A percentile compares a stretch with the other conserved stretches of the same genome.
Conservation (phyloP, 331 rosid species). For the Pyracantha coccinea region DNA sequence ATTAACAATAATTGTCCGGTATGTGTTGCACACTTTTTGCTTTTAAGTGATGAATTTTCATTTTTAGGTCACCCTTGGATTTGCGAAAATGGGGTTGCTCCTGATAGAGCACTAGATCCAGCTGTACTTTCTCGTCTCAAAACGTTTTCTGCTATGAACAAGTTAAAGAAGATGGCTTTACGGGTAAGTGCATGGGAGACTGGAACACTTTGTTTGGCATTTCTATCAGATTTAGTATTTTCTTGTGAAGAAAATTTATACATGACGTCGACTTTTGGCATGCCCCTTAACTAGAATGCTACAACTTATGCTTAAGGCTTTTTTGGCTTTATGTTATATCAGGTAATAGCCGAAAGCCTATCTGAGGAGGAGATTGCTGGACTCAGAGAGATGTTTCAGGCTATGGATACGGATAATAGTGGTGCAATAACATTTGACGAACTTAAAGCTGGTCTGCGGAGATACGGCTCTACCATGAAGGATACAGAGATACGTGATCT, state of each 20-base stretch:
- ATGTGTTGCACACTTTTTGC: neutral
- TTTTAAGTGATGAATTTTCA: slow-evolving; percentile 8
- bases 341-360: slow-evolving; percentile 99
- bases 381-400: slow-evolving; percentile 85
- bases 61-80: slow-evolving; percentile 95
- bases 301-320: neutral
- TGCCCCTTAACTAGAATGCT: neutral
- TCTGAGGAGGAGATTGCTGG: slow-evolving; percentile 99
- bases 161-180: slow-evolving; percentile 97
- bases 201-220: neutral
- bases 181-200: slow-evolving; percentile 47
- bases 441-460: slow-evolving; percentile 96
- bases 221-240: neutral
- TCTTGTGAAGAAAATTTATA: neutral
- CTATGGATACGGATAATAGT: slow-evolving; percentile 98
- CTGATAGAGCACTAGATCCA: slow-evolving; percentile 87
- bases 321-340: slow-evolving; percentile 12
- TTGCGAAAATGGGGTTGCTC: slow-evolving; percentile 96
- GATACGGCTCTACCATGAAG: slow-evolving; percentile 95
- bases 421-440: slow-evolving; percentile 99
- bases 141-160: slow-evolving; percentile 97
- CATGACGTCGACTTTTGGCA: slow-evolving; percentile 3
- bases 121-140: slow-evolving; percentile 97
- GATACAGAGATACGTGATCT: slow-evolving; percentile 97
- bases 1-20: slow-evolving; percentile 4